Evolutionary conservation across 139 green algal genomes (phyloP), one percentile per base, ranked within the genome.

Genomic region (Trebouxia sp.): DNA sequence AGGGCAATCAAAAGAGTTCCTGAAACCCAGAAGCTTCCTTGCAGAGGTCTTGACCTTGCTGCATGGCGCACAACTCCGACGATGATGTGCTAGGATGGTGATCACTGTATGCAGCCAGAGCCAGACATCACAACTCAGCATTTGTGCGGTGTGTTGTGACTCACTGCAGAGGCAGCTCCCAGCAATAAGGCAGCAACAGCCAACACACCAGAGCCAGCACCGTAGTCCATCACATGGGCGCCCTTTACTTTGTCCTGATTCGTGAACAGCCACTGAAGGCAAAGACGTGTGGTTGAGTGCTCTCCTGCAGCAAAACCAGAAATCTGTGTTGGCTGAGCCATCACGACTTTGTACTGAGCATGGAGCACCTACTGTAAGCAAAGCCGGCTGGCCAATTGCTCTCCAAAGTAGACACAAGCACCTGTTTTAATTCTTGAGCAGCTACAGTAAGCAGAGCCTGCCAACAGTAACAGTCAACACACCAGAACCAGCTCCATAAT

Each of bases 261-360:
- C 38, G 11, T 26, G 28, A 51, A 88, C 62, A 88, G 87, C 80
- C 41, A 89, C n/a, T 41, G 39, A 53, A 98, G 84, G 85, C 95
- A 98, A 30, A 97, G 85, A 17, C 91, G 88, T 3, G 95, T 98
- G 38, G 95, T 98, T 9, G 94, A 90, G 76, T 98, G 94, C 78
- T 97, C 93, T 3, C 94, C 88, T 91, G 85, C 41, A 80, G 69
- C 66, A 75, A 22, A 5, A 53, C 39, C 50, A 58, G 26, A 3
- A 58, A 6, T 22, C 50, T 22, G 50, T 58, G n/a, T 45, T 35
- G 32, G 58, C 58, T 41, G 5, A n/a, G n/a, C n/a, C n/a, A n/a
- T n/a, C n/a, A n/a, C n/a, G n/a, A n/a, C n/a, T 14, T 41, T 35
- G n/a, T n/a, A 41, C 26, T n/a, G 26, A 35, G 26, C 58, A 35